Evolutionary conservation across 495 filamentous ascomycete species (phyloP).

Genomic region (Lichina pygmaea): DNA sequence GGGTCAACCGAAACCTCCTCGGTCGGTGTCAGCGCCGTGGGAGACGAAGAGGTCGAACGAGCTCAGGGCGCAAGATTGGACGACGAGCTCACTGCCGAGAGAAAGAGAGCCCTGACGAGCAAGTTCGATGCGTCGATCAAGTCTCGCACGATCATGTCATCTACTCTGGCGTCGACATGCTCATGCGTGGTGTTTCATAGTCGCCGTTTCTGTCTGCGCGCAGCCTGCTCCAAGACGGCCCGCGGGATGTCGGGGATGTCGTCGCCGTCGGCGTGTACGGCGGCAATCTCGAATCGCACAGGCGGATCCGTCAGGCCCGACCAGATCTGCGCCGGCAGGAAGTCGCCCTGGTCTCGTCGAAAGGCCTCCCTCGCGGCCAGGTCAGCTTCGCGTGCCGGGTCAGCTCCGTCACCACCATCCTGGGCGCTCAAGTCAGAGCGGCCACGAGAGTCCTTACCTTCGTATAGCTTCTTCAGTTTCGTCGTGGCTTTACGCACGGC

Average conservation of each 20-base stretch:
- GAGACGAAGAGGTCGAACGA: too few species aligned
- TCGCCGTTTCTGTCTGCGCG: constrained; percentile 3
- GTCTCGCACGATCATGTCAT: too few species aligned
- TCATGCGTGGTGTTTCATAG: background rate
- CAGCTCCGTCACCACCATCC: background rate
- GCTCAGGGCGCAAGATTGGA: too few species aligned
- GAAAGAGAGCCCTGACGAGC: constrained; percentile 4
- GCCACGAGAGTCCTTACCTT: constrained; percentile 18
- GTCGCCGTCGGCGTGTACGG: constrained; percentile 11
- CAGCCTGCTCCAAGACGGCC: constrained; percentile 25
- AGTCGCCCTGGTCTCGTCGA: constrained; percentile 57
- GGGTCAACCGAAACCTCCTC: too few species aligned
- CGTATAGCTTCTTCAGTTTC: constrained; percentile 25
- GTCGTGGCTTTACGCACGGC: constrained; percentile 49
- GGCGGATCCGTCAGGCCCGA: constrained; percentile 36
- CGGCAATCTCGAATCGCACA: constrained; percentile 24
- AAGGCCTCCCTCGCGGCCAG: constrained; percentile 50
- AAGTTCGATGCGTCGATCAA: too few species aligned
- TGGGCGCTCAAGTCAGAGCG: constrained; percentile 1
- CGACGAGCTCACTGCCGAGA: constrained; percentile 1
- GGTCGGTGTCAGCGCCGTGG: too few species aligned
- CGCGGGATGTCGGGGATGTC: constrained; percentile 26
- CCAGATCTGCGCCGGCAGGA: constrained; percentile 76
- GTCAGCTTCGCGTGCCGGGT: constrained; percentile 18
- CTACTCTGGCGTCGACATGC: too few species aligned